Conservation (phyloP, 1,284 basidiomycete genomes). For the Coniophora puteana region DNA sequence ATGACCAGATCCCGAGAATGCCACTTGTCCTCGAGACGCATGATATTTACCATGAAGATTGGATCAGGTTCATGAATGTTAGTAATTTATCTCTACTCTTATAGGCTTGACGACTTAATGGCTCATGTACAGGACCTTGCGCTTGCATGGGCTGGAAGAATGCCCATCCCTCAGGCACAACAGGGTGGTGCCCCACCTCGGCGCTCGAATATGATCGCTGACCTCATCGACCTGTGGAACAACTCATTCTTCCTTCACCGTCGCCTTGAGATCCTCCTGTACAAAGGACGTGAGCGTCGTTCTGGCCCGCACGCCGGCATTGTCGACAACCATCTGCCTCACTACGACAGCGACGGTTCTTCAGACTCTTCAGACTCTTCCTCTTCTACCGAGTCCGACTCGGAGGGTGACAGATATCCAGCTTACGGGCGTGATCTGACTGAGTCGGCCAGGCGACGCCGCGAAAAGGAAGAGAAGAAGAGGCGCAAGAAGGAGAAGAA, state of each 20-base stretch:
- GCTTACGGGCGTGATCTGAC: slow-evolving; percentile 40
- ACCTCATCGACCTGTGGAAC: slow-evolving; percentile 77
- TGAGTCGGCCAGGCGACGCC: slow-evolving; percentile 46
- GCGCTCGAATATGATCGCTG: slow-evolving; percentile 56
- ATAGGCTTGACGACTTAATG: too few species aligned
- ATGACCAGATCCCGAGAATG: slow-evolving; percentile 62
- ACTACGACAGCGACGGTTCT: slow-evolving; percentile 39
- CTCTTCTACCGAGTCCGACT: slow-evolving; percentile 34
- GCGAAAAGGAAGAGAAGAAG: slow-evolving; percentile 54
- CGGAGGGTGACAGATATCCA: slow-evolving; percentile 36
- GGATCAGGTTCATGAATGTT: slow-evolving; percentile 73
- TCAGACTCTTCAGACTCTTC: slow-evolving; percentile 34
- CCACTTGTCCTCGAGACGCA: slow-evolving; percentile 69
- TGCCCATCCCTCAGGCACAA: slow-evolving; percentile 53
- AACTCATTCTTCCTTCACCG: slow-evolving; percentile 65
- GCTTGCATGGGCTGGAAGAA: slow-evolving; percentile 67
- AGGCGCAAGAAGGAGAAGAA: slow-evolving; percentile 61
- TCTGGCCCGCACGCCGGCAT: slow-evolving; percentile 55
- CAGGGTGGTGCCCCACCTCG: slow-evolving; percentile 46
- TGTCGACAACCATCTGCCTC: slow-evolving; percentile 50
- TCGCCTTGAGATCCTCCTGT: slow-evolving; percentile 69
- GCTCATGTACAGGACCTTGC: slow-evolving; percentile 53
- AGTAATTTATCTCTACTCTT: slow-evolving; percentile 15
- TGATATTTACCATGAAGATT: slow-evolving; percentile 73
- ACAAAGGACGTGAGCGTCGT: slow-evolving; percentile 70